Evolutionary conservation across 768 basidiomycete species (phyloP), one percentile per base, ranked within the genome.

Genomic region (Leccinum truebloodii): DNA sequence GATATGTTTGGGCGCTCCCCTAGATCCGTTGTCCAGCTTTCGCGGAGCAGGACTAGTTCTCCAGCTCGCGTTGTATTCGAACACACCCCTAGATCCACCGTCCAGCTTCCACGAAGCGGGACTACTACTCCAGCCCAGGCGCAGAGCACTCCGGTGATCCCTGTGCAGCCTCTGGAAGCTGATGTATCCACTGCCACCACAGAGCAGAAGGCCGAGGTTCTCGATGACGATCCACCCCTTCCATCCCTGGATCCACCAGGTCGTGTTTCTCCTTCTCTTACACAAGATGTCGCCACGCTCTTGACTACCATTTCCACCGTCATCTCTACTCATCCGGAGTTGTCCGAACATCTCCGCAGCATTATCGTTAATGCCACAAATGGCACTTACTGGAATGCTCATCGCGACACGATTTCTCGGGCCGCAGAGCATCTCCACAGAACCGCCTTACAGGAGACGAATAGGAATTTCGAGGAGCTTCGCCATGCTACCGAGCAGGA

Each of bases 301-400:
- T 73, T 93, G 59, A 79, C 78, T 32, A 80, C 79, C 2, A 71
- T 92, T 58, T 81, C 80, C 46, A 75, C 71, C n/a, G 78, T 86
- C 32, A 69, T 92, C 48, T 76, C 81, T 0, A 71, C 83, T 6
- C 88, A 92, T 65, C 91, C 91, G 4, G 89, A 93, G 63, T 72
- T 93, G 12, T 82, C 87, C 3, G 86, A 89, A 58, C 81, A 81
- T 49, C 69, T 93, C 58, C 86, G 84, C 59, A 86, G 83, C 67
- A 82, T 93, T 35, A 70, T 85, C 50, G 76, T 77, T 54, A 89
- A 92, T 64, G 77, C 86, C 4, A 77, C 80, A 6, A 83, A 77
- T 54, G 90, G 89, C 24, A 77, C 81, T 9, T 92, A 93, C 69
- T 93, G 88, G 89, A 71, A 76, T 37, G 72, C 79, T 30, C 88